Evolutionary conservation across 495 filamentous ascomycete genomes (phyloP).

Genomic region (Penicillium ucsense): DNA sequence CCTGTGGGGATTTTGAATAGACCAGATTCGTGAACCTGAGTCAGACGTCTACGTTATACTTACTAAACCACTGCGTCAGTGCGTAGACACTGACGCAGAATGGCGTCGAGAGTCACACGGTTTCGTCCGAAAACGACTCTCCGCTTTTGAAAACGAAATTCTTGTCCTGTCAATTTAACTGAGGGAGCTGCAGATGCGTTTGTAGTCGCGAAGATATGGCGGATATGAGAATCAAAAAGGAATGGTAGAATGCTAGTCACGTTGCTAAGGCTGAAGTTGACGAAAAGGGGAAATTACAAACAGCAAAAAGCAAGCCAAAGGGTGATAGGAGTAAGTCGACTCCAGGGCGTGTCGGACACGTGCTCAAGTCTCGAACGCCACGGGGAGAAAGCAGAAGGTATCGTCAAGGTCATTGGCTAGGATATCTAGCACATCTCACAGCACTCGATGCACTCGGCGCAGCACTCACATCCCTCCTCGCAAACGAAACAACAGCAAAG

Average conservation of each 20-base stretch:
- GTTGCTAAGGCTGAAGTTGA: neutral
- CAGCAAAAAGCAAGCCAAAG: slow-evolving; percentile 6
- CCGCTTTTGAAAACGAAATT: no score
- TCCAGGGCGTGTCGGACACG: slow-evolving; percentile 2
- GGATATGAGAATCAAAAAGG: no score
- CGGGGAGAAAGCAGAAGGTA: slow-evolving; percentile 10
- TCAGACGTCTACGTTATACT: no score
- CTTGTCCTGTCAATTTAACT: no score
- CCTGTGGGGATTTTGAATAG: no score
- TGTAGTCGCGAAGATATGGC: no score
- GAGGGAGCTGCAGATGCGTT: no score
- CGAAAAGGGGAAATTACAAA: neutral
- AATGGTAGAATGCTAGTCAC: neutral
- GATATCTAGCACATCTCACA: slow-evolving; percentile 41
- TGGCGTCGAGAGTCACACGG: no score
- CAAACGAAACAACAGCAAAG: slow-evolving; percentile 73
- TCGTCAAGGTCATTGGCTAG: slow-evolving; percentile 10
- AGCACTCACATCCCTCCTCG: slow-evolving; percentile 72
- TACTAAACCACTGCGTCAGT: no score
- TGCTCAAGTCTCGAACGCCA: slow-evolving; percentile 13
- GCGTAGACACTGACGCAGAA: no score
- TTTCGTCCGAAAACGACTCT: no score
- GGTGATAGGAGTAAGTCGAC: slow-evolving; percentile 4
- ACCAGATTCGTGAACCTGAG: no score
- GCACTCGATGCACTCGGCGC: slow-evolving; percentile 60